phyloP scores from a whole-genome alignment of 495 filamentous ascomycete genomes.

The Xeromyces bisporus region DNA sequence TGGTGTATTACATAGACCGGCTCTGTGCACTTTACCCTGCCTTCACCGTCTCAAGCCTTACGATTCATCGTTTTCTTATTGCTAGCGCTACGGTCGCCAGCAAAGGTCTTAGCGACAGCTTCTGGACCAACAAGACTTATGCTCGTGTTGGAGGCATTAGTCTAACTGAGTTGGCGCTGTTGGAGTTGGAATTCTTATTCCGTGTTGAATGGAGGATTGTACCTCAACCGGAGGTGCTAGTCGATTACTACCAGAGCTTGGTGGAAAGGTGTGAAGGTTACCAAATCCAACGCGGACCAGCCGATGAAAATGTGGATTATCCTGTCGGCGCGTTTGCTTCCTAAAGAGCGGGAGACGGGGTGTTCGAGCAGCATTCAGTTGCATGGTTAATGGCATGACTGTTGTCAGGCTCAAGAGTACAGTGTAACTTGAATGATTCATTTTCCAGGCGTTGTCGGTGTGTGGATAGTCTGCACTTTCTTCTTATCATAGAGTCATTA shows the following conservation, averaged over 20 bases:
- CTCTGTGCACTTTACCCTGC: constrained; percentile 79
- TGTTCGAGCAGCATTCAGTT: no score
- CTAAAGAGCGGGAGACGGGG: no score
- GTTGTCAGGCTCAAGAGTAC: no score
- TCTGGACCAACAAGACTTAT: constrained; percentile 96
- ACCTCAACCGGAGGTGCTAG: constrained; percentile 79
- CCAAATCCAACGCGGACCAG: constrained; percentile 23
- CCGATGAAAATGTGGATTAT: no score
- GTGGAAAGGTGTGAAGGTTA: constrained; percentile 53
- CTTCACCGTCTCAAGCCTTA: constrained; percentile 87
- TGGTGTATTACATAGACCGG: constrained; percentile 99
- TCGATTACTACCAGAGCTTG: constrained; percentile 80
- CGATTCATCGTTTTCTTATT: constrained; percentile 93
- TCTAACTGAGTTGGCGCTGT: constrained; percentile 67
- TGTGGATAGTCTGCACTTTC: no score
- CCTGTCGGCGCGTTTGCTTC: no score
- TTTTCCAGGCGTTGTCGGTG: no score
- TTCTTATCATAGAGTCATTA: no score
- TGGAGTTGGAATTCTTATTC: constrained; percentile 89
- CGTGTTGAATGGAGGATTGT: constrained; percentile 93
- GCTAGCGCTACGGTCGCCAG: constrained; percentile 87
- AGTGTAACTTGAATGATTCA: no score
- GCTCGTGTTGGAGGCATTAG: constrained; percentile 85
- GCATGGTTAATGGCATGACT: no score
- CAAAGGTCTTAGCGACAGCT: constrained; percentile 88